Conservation (phyloP, 1,284 basidiomycete species). For the Xanthoconium separans region DNA sequence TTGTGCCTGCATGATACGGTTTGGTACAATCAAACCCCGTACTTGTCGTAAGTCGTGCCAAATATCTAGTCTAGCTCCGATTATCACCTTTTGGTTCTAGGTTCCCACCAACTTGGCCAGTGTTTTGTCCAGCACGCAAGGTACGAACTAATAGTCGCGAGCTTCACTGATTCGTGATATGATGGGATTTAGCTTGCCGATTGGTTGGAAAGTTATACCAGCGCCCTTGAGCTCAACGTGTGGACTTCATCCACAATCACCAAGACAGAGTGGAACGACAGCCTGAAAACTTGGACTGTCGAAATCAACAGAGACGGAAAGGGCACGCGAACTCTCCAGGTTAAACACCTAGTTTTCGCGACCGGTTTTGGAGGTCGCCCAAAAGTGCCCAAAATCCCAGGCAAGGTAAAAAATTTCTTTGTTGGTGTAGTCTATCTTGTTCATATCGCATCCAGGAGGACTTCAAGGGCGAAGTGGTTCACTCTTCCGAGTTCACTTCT, state of each 20-base stretch:
- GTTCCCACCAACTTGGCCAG: conserved; percentile 41
- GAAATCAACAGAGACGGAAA: conserved; percentile 31
- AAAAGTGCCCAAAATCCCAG: conserved; percentile 30
- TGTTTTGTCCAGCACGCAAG: conserved; percentile 37
- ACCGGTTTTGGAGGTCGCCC: conserved; percentile 41
- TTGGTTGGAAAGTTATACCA: conserved; percentile 60
- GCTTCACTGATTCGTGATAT: not conserved
- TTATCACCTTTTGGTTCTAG: conserved; percentile 4
- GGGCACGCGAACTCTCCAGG: conserved; percentile 30
- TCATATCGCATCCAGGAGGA: conserved; percentile 11
- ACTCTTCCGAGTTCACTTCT: conserved; percentile 39
- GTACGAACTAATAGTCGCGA: conserved; percentile 11
- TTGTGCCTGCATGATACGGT: conserved; percentile 29
- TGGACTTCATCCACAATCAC: conserved; percentile 50
- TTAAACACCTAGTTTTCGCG: conserved; percentile 40
- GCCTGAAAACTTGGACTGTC: conserved; percentile 37
- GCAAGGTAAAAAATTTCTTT: conserved; percentile 14
- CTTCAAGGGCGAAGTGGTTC: conserved; percentile 32
- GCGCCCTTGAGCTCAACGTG: conserved; percentile 53
- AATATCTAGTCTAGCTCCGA: not conserved
- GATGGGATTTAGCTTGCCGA: conserved; percentile 45
- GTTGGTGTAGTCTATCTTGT: not conserved
- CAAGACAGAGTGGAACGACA: conserved; percentile 37
- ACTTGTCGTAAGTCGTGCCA: conserved; percentile 20
- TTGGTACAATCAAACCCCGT: conserved; percentile 31